A percentile compares a stretch with the other conserved stretches of the same genome.
These are phyloP conservation scores for Hydnomerulius pinastri DNA, from an alignment of 768 basidiomycete species.

Conservation along the genomic window DNA sequence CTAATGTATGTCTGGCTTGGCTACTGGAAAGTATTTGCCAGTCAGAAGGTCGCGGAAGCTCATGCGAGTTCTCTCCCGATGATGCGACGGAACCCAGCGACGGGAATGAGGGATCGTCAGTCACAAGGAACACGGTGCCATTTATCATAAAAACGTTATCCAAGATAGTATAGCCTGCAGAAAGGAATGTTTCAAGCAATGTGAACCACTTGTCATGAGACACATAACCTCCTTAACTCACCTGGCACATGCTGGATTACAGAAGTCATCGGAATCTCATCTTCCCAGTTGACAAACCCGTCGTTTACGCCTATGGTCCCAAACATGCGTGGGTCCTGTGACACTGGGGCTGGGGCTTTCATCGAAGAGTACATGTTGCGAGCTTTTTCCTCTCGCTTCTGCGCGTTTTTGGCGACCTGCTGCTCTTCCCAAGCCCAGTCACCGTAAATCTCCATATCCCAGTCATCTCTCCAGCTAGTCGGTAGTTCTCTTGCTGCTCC, in stretches of 20 bases:
- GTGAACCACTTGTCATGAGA: background rate
- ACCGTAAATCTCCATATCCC: slow-evolving; percentile 68
- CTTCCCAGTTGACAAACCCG: slow-evolving; percentile 57
- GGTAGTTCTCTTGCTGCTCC: slow-evolving; percentile 54
- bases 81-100: slow-evolving; percentile 50
- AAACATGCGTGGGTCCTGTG: slow-evolving; percentile 19
- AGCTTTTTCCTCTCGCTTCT: slow-evolving; percentile 39
- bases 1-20: slow-evolving; percentile 51
- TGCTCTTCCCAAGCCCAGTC: slow-evolving; percentile 68
- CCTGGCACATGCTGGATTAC: slow-evolving; percentile 68
- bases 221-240: slow-evolving; percentile 27
- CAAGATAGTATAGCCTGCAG: slow-evolving; percentile 77
- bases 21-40: slow-evolving; percentile 61
- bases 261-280: slow-evolving; percentile 55
- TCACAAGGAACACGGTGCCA: slow-evolving; percentile 73
- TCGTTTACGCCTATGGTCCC: slow-evolving; percentile 44
- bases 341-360: slow-evolving; percentile 33
- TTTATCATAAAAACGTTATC: slow-evolving; percentile 80
- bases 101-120: slow-evolving; percentile 67
- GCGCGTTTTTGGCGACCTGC: slow-evolving; percentile 57
- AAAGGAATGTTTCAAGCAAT: background rate
- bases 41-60: slow-evolving; percentile 48
- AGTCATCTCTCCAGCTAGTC: slow-evolving; percentile 45
- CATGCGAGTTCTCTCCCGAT: slow-evolving; percentile 31
- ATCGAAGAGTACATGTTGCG: slow-evolving; percentile 38